Base-by-base conservation (phyloP, 2,329 filamentous ascomycete genomes). In the Dothiorella sarmentorum region DNA sequence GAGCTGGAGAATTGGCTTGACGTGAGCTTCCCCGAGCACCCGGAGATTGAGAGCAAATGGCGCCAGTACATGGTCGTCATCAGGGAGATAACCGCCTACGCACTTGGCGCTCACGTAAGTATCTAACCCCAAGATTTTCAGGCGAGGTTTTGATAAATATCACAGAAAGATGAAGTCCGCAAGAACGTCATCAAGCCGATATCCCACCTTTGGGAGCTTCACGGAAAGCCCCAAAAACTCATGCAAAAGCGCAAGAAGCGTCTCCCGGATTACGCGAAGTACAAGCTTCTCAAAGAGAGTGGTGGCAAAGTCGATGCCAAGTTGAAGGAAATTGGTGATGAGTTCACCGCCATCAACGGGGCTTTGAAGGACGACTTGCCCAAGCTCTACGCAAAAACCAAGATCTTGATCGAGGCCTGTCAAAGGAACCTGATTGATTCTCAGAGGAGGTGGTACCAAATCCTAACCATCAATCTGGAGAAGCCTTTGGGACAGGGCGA, bases 221-320 rank as follows among this genome's bases (percentile, higher is more conserved):
- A 96, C 67, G 86, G 89, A 56, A 89, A 90, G 33, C 91, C 93
- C 2, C 89, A 91, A 49, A 83, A 91, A 60, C 88, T 94, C 3
- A 96, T 97, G 85, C 90, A 91, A 69, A 96, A 97, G 76, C 88
- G 94, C 22, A 88, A 92, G 66, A 97, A 97, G 78, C 87, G 90
- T n/a, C 83, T 95, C 13, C 78, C 93, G 15, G 91, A 97, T 69
- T 97, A 90, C 72, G 90, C 93, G 63, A 89, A 89, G 65, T 90
- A 85, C 65, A 86, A 90, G 67, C 84, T 88, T 64, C 81, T 92
- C 60, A 87, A 88, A 68, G 89, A 91, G 43, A 82, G 85, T 31
- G 90, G 91, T 62, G 92, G 95, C 73, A 95, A 90, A 65, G 80
- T 91, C 11, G 93, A 97, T 71, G 88, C 91, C 67, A 94, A 93